These are phyloP conservation scores for Sesbania bispinosa DNA, from an alignment of 306 rosid species.

Conservation along the genomic window DNA sequence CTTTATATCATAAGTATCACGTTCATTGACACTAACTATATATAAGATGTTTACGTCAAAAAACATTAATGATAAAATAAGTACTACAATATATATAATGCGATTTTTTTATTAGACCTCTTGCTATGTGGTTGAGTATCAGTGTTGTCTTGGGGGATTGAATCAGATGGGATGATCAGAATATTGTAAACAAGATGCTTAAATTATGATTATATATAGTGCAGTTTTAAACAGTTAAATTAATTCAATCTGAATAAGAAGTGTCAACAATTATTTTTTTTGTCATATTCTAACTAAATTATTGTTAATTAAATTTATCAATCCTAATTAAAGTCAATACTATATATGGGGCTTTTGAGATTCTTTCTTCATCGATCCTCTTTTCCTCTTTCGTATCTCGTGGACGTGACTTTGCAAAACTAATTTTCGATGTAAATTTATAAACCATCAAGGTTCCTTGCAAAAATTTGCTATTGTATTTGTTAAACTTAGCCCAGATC, in stretches of 20 bases:
- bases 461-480: neutral
- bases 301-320: neutral
- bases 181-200: neutral
- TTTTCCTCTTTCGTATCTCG: too few species aligned
- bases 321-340: too few species aligned
- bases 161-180: neutral
- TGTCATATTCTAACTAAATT: neutral
- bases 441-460: neutral
- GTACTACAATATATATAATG: neutral
- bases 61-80: neutral
- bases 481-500: too few species aligned
- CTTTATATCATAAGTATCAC: neutral
- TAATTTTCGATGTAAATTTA: neutral
- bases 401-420: neutral
- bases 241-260: neutral
- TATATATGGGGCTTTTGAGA: too few species aligned
- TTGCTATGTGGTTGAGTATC: conserved; percentile 6
- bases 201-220: neutral
- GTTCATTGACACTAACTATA: neutral
- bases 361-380: too few species aligned
- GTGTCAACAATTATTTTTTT: neutral
- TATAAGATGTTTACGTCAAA: conserved; percentile 10
- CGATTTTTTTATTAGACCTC: neutral
- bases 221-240: neutral
- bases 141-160: neutral